phyloP scores from a whole-genome alignment of 495 filamentous ascomycete species.

The Aspergillus bertholletiae region DNA sequence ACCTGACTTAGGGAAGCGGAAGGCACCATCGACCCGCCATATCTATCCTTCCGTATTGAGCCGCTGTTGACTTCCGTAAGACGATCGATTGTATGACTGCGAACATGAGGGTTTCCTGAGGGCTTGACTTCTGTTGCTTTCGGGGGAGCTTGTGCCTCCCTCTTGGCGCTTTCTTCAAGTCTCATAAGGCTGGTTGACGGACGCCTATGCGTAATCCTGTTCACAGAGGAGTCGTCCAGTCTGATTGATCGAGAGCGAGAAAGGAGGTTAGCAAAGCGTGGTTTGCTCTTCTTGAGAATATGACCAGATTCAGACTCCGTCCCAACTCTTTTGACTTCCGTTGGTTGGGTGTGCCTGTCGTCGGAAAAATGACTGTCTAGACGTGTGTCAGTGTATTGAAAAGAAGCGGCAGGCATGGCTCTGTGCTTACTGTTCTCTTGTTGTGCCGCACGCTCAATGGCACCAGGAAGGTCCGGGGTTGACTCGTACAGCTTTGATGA shows the following conservation, averaged over 20 bases:
- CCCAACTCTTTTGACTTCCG: constrained; percentile 24
- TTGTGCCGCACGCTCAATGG: constrained; percentile 27
- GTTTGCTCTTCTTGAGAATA: constrained; percentile 42
- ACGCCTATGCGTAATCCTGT: constrained; percentile 32
- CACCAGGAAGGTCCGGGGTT: constrained; percentile 36
- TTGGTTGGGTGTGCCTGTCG: constrained; percentile 23
- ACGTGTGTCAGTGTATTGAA: constrained; percentile 7
- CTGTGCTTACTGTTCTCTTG: constrained; percentile 30
- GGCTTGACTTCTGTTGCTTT: constrained; percentile 61
- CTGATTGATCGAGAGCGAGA: constrained; percentile 68
- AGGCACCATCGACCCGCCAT: constrained; percentile 47
- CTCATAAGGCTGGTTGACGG: constrained; percentile 43
- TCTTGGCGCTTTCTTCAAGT: constrained; percentile 35
- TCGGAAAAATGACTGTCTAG: constrained; percentile 15
- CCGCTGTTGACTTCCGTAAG: constrained; percentile 28
- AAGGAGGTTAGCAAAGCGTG: constrained; percentile 54
- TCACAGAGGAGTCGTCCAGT: constrained; percentile 40
- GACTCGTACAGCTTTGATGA: constrained; percentile 36
- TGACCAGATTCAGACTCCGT: constrained; percentile 27
- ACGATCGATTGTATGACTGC: constrained; percentile 65
- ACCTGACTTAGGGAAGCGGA: constrained; percentile 60
- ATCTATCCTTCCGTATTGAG: constrained; percentile 43
- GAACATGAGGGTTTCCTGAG: constrained; percentile 57
- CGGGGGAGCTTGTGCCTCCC: constrained; percentile 26
- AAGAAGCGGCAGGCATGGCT: background rate